Evolutionary conservation across 2,329 filamentous ascomycete genomes (phyloP).

Genomic region (Waltergamsia citrina): DNA sequence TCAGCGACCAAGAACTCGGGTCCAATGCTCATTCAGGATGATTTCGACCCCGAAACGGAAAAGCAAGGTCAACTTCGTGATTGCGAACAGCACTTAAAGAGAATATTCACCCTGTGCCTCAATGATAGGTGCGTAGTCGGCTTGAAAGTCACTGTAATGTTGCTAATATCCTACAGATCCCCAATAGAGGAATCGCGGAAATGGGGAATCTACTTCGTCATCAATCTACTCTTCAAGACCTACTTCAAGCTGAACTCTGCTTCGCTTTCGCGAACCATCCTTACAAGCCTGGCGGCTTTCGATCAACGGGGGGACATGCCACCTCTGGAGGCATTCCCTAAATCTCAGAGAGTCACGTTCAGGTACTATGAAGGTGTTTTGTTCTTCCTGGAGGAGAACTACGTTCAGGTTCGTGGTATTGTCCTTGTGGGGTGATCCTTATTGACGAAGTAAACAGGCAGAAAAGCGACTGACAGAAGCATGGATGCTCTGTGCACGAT

Average conservation of each 20-base stretch:
- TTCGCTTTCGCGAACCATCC: slow-evolving; percentile 79
- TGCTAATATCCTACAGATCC: slow-evolving; percentile 42
- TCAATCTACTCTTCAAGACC: slow-evolving; percentile 94
- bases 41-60: slow-evolving; percentile 66
- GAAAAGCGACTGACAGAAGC: slow-evolving; percentile 74
- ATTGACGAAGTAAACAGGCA: slow-evolving; percentile 37
- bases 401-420: slow-evolving; percentile 51
- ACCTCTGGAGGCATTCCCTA: slow-evolving; percentile 67
- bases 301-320: slow-evolving; percentile 68
- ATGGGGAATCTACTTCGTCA: slow-evolving; percentile 94
- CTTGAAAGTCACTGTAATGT: not conserved
- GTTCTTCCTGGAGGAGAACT: slow-evolving; percentile 92
- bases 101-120: slow-evolving; percentile 83
- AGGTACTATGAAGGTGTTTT: slow-evolving; percentile 93
- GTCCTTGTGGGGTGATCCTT: not conserved
- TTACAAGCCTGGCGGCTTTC: slow-evolving; percentile 73
- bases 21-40: slow-evolving; percentile 57
- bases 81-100: slow-evolving; percentile 81
- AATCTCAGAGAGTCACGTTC: slow-evolving; percentile 87
- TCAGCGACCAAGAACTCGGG: slow-evolving; percentile 51
- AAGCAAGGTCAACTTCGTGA: slow-evolving; percentile 85
- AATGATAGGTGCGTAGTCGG: slow-evolving; percentile 61
- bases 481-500: slow-evolving; percentile 70
- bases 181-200: slow-evolving; percentile 84
- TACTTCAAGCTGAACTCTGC: slow-evolving; percentile 94